Conservation (phyloP, 129 eudicot genomes). For the Saposhnikovia divaricata region DNA sequence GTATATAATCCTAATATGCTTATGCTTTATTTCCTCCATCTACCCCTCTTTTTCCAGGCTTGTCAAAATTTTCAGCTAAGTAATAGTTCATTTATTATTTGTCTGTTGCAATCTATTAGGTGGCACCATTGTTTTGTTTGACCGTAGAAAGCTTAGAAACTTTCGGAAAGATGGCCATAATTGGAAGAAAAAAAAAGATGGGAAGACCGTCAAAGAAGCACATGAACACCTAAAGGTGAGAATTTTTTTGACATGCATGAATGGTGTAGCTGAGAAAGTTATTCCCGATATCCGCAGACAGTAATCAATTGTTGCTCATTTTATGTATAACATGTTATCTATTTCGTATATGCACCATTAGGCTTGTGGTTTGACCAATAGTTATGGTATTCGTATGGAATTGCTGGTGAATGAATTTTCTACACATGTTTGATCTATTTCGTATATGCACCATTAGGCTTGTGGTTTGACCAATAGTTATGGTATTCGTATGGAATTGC, state of each 20-base stretch:
- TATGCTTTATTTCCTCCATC: not conserved
- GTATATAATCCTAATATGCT: constrained; percentile 27
- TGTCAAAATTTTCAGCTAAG: not conserved
- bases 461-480: not conserved
- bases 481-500: not conserved
- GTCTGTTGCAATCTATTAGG: constrained; percentile 40
- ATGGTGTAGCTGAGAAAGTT: not conserved
- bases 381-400: not conserved
- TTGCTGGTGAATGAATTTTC: not conserved
- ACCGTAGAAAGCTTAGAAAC: constrained; percentile 87
- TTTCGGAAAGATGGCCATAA: constrained; percentile 91
- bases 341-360: not conserved
- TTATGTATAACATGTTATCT: not conserved
- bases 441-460: not conserved
- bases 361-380: not conserved
- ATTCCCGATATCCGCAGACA: not conserved
- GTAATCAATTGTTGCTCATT: not conserved
- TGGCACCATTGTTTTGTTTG: constrained; percentile 79
- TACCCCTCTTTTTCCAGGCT: too few relatives aligned
- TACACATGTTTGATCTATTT: not conserved
- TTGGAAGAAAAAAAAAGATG: constrained; percentile 97
- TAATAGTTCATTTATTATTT: not conserved
- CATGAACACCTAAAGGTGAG: constrained; percentile 91
- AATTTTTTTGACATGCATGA: not conserved
- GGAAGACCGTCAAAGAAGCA: constrained; percentile 97